A percentile compares a stretch with the other conserved stretches of the same genome.
Conservation (phyloP, 139 green algal genomes). For the Micractinium sp. region DNA sequence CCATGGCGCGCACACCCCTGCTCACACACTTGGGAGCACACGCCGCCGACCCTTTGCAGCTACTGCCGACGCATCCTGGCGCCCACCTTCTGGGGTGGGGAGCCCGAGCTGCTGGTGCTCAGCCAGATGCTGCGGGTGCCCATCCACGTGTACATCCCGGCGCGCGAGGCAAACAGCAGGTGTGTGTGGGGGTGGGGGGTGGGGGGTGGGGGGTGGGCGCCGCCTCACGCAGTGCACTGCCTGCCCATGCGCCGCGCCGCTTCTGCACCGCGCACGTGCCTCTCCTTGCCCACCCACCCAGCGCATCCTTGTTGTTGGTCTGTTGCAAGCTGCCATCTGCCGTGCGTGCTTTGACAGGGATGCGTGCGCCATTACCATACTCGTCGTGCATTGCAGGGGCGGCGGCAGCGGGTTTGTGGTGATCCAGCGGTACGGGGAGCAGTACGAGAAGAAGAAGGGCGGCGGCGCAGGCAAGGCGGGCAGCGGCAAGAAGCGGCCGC, state of each 20-base stretch:
- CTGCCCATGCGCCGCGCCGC: background rate
- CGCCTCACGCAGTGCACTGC: background rate
- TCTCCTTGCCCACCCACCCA: too few species aligned
- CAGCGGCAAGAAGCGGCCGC: background rate
- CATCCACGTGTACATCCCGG: conserved; percentile 57
- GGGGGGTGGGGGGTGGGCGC: too few species aligned
- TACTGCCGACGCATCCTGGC: conserved; percentile 68
- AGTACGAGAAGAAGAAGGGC: conserved; percentile 46
- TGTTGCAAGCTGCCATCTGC: background rate
- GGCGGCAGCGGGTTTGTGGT: conserved; percentile 39
- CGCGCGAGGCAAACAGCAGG: conserved; percentile 17
- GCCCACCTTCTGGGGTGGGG: conserved; percentile 71
- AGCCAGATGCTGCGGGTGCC: conserved; percentile 62
- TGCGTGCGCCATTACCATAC: background rate
- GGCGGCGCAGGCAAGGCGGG: background rate
- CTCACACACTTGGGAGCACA: too few species aligned
- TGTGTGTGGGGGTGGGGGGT: background rate
- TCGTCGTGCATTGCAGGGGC: background rate
- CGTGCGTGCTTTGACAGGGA: background rate
- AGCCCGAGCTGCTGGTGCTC: conserved; percentile 74
- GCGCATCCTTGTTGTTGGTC: too few species aligned
- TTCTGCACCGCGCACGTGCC: too few species aligned
- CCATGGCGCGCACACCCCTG: too few species aligned
- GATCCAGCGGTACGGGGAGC: conserved; percentile 67
- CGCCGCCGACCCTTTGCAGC: conserved; percentile 9